phyloP scores from a whole-genome alignment of 2,329 filamentous ascomycete species.

The Coniochaeta ligniaria region DNA sequence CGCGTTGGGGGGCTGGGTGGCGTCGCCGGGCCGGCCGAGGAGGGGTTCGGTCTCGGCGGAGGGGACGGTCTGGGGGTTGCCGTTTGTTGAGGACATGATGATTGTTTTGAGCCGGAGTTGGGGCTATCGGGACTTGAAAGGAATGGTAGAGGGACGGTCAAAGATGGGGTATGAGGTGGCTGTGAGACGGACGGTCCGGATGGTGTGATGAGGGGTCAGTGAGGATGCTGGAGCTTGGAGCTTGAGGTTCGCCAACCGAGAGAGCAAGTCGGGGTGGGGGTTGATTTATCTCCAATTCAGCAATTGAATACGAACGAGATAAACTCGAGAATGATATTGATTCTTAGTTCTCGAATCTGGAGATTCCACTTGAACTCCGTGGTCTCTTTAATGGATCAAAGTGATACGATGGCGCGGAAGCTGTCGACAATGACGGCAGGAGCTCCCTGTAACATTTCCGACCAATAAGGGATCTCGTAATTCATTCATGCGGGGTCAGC shows the following conservation, averaged over 20 bases:
- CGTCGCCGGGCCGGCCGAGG: slow-evolving; percentile 28
- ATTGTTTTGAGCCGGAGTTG: slow-evolving; percentile 28
- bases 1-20: slow-evolving; percentile 42
- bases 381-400: background rate
- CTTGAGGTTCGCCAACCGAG: background rate
- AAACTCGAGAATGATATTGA: background rate
- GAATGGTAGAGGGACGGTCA: slow-evolving; percentile 22
- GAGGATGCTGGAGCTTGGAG: background rate
- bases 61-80: slow-evolving; percentile 10
- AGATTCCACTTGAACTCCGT: background rate
- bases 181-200: background rate
- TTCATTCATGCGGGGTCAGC: background rate
- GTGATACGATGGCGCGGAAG: background rate
- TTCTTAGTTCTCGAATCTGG: background rate
- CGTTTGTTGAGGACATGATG: slow-evolving; percentile 1
- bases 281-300: background rate
- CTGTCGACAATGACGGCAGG: background rate
- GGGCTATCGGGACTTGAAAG: background rate
- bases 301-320: background rate
- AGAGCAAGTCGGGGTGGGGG: background rate
- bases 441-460: background rate
- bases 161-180: slow-evolving; percentile 40
- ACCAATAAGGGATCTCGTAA: background rate
- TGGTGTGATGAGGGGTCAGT: background rate
- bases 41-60: slow-evolving; percentile 35